Base-by-base conservation (phyloP, 2,329 filamentous ascomycete species). In the Coniochaeta pulveracea region DNA sequence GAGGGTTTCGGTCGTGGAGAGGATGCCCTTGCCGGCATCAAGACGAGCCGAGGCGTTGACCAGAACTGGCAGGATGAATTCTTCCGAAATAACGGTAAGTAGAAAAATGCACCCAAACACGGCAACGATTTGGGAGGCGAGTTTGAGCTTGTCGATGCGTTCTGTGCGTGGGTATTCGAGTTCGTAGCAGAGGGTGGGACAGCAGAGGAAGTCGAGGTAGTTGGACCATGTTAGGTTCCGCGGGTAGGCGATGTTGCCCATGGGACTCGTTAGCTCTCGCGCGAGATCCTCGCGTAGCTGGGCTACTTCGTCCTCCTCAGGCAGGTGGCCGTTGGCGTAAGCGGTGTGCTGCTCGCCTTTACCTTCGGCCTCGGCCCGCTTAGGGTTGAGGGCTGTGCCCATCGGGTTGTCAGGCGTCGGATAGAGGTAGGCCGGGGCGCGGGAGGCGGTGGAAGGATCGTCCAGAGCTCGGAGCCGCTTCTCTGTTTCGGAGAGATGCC, bases 21-120 rank as follows among this genome's bases (percentile, higher is more conserved):
- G 49, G 2, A 49, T 33, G 6, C 38, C 35, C 22, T 41, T 41
- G 8, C 51, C 49, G 7, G 51, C 50, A 40, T 69, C 63, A 33
- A 80, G 66, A 6, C 69, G 66, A 8, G 44, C 37, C 0, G 61
- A 66, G 11, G 85, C 84, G 40, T 89, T 82, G 42, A 73, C 69
- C 35, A 96, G 69, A 3, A 95, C 84, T 0, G 91, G 91, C 4
- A 94, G 69, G 55, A 98, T 94, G 57, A 93, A 96, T 50, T 96
- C 89, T 49, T 96, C 91, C 2, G 82, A 89, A 4, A 81, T 85
- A 38, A 95, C 70, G 10, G 85, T 94, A 43, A 98, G 69, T 15
- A 98, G 72, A 57, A 95, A 96, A 51, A 98, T 93, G 57, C 89
- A 94, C 31, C 91, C 91, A 52, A 96, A 96, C 1, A 91, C 82